A percentile compares a stretch with the other conserved stretches of the same genome.
Conservation (phyloP, 768 basidiomycete genomes). For the Russula compacta region DNA sequence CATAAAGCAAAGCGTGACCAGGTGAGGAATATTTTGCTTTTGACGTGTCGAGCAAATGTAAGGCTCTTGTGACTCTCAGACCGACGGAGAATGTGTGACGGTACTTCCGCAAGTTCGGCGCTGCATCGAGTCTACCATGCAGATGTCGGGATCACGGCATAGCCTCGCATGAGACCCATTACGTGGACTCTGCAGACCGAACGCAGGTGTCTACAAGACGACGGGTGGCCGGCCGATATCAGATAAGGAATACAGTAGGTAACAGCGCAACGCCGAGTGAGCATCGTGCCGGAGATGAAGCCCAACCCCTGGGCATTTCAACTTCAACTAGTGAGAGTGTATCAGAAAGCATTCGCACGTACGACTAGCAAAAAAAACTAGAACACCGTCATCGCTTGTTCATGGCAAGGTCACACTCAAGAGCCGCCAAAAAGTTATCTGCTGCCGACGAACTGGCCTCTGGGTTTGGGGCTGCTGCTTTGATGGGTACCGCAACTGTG, state of each 20-base stretch:
- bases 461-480: slow-evolving; percentile 13
- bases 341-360: background rate
- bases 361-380: background rate
- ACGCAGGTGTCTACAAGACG: background rate
- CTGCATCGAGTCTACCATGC: slow-evolving; percentile 2
- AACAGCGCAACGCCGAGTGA: slow-evolving; percentile 4
- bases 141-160: slow-evolving; percentile 5
- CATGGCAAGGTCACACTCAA: slow-evolving; percentile 52
- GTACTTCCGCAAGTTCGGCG: background rate
- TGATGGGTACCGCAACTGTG: background rate
- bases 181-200: slow-evolving; percentile 1
- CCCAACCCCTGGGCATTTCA: background rate
- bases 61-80: background rate
- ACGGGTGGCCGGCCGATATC: background rate
- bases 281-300: slow-evolving; percentile 2
- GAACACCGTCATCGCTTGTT: slow-evolving; percentile 19
- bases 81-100: slow-evolving; percentile 1
- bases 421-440: slow-evolving; percentile 55
- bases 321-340: background rate
- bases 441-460: slow-evolving; percentile 32
- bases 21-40: background rate
- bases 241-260: slow-evolving; percentile 5
- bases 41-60: background rate
- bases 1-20: background rate
- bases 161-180: slow-evolving; percentile 9